Conservation (phyloP, 345 rosid species). For the Cardamine resedifolia region DNA sequence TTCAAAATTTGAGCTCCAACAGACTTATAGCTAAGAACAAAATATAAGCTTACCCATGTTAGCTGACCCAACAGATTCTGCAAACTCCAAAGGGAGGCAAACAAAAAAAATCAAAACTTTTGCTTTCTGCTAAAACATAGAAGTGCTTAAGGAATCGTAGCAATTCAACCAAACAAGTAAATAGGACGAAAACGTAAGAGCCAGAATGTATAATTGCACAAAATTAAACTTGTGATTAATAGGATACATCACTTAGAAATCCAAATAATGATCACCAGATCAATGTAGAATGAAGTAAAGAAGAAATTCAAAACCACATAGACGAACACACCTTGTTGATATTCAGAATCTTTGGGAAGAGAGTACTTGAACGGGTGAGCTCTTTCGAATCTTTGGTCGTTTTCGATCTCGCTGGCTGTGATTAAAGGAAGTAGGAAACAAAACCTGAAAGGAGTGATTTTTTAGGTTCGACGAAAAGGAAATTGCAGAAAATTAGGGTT, state of each 20-base stretch:
- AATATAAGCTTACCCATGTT: conserved; percentile 18
- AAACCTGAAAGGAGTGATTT: neutral
- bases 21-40: neutral
- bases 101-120: conserved; percentile 1
- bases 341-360: no score
- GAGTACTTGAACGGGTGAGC: neutral
- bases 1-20: neutral
- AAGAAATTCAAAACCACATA: neutral
- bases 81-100: neutral
- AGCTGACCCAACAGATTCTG: conserved; percentile 6
- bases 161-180: neutral
- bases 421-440: neutral
- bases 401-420: neutral
- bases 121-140: neutral
- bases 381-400: neutral
- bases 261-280: neutral
- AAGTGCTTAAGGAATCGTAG: neutral
- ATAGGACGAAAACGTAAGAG: neutral
- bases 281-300: neutral
- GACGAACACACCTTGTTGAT: neutral
- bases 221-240: neutral
- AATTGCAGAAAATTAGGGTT: conserved; percentile 11
- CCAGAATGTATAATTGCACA: neutral
- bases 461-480: neutral
- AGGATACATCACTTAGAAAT: neutral